Evolutionary conservation across 192 early-diverging fungal genomes (phyloP), one percentile per base, ranked within the genome.

Genomic region (Geosiphon pyriformis): DNA sequence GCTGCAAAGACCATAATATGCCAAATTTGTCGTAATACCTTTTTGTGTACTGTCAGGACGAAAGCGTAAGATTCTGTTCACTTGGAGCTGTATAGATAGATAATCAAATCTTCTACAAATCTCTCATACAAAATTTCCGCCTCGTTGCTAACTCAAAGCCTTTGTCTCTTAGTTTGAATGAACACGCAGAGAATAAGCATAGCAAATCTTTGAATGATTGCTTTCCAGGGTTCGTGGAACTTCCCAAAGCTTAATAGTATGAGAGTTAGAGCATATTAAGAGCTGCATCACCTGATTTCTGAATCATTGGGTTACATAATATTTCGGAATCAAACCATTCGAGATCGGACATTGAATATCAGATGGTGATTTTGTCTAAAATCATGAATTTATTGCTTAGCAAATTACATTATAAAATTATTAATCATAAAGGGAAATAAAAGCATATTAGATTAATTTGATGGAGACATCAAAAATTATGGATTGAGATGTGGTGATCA

Each of bases 1-100:
- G 81, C 82, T 30, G 92, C 93, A 30, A 92, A 88, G 76, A 90
- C 70, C 68, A 83, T 89, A 65, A 78, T 88, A 32, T 95, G 93
- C 79, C 69, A 79, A 55, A 78, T 85, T 15, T 95, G 93, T 82
- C 73, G 82, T 42, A 86, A 87, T 68, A 88, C 88, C 18, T 95
- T 95, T 76, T 73, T 95, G 54, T 86, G 89, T 76, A 95, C 91
- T 10, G 77, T 85, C 60, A 77, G 88, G 46, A 72, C 82, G 57
- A 87, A 88, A 75, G 82, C 83, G 82, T 80, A 81, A 77, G 80
- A 82, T 49, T 22, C 26, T 18, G 23, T 11, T 23, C 25, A 12
- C 47, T 17, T 20, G 26, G 33, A 17, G 34, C 30, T 33, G 8
- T 12, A n/a, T 33, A 27, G 4, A 62, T 23, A 17, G 12, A 17